phyloP scores from a whole-genome alignment of 2,329 filamentous ascomycete species.

The Botrytis sinoallii region DNA sequence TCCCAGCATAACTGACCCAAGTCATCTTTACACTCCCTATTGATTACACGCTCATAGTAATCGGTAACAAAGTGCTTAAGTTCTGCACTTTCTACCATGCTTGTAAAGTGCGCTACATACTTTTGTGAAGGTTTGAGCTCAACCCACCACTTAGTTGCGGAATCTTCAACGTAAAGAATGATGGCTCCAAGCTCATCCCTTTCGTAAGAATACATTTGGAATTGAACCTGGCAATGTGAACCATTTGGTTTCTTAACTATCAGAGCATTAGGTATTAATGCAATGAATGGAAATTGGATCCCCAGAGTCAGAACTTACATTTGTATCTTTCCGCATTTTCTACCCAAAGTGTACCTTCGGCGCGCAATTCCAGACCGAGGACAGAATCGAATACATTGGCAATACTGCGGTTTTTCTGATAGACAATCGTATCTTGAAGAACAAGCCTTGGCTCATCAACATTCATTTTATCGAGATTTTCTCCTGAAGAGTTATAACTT shows the following conservation, averaged over 20 bases:
- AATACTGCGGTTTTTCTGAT: neutral
- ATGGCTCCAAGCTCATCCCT: slow-evolving; percentile 15
- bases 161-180: slow-evolving; percentile 14
- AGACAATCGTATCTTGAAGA: slow-evolving; percentile 15
- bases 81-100: slow-evolving; percentile 16
- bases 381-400: slow-evolving; percentile 12
- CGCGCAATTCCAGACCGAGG: neutral
- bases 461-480: neutral
- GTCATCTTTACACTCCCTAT: neutral
- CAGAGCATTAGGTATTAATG: neutral
- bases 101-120: slow-evolving; percentile 7
- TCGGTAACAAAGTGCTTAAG: slow-evolving; percentile 19
- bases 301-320: slow-evolving; percentile 2
- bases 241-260: slow-evolving; percentile 17
- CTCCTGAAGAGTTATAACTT: neutral
- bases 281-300: neutral
- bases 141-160: slow-evolving; percentile 7
- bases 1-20: slow-evolving; percentile 12
- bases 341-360: slow-evolving; percentile 15
- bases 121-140: slow-evolving; percentile 16
- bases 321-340: slow-evolving; percentile 14
- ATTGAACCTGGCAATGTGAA: slow-evolving; percentile 9
- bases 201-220: slow-evolving; percentile 15
- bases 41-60: slow-evolving; percentile 16
- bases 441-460: slow-evolving; percentile 9